Evolutionary conservation across 257 asterid genomes (phyloP).

Genomic region (Solanum arcanum): DNA sequence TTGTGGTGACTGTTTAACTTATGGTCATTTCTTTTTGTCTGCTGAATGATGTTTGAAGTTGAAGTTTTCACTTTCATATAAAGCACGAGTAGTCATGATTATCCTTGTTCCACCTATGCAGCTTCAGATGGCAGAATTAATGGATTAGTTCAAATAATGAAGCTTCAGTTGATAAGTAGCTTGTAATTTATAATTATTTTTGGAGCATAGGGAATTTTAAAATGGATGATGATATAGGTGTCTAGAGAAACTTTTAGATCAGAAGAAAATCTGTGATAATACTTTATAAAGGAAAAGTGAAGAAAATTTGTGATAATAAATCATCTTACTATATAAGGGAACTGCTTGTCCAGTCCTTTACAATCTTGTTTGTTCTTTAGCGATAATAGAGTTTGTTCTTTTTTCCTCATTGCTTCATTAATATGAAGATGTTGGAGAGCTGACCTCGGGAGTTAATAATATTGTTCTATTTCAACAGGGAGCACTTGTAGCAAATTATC

Average conservation of each 20-base stretch:
- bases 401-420: background rate
- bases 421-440: background rate
- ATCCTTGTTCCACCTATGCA: background rate
- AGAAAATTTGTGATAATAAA: background rate
- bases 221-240: background rate
- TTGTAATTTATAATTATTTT: background rate
- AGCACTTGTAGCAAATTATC: constrained; percentile 94
- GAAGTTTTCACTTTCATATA: background rate
- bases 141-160: background rate
- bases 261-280: background rate
- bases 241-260: background rate
- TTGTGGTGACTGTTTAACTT: background rate
- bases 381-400: background rate
- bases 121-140: background rate
- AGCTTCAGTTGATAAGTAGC: background rate
- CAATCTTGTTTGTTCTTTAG: background rate
- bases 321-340: background rate
- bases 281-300: background rate
- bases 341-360: background rate
- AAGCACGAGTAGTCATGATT: background rate
- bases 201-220: background rate
- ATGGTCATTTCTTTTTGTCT: background rate
- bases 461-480: constrained; percentile 35
- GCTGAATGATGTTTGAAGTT: background rate
- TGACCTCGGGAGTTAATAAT: background rate